These are phyloP conservation scores for Dysphania ambrosioides DNA, from an alignment of 148 eudicot species.

Conservation along the genomic window DNA sequence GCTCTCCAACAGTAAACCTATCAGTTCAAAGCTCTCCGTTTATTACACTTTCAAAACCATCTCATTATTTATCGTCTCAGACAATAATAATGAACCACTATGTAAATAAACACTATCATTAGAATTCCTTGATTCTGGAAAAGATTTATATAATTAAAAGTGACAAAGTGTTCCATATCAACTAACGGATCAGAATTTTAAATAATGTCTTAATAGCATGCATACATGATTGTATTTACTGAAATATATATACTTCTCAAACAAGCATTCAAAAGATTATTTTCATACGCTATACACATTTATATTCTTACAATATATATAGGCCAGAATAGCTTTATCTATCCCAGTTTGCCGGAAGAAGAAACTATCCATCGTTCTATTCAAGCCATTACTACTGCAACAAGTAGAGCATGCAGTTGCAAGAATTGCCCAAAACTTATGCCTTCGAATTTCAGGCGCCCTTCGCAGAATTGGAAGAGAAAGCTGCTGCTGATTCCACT, in stretches of 20 bases:
- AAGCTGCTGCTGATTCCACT: constrained; percentile 31
- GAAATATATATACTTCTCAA: too few species aligned
- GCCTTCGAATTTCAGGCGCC: constrained; percentile 4
- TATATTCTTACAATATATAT: constrained; percentile 12
- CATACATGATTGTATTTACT: constrained; percentile 3
- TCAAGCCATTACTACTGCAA: not conserved
- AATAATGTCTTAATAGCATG: not conserved
- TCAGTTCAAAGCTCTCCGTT: not conserved
- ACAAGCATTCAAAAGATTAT: too few species aligned
- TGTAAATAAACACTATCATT: too few species aligned
- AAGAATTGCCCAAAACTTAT: not conserved
- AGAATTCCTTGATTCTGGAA: too few species aligned
- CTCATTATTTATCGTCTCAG: not conserved
- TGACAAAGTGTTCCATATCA: too few species aligned
- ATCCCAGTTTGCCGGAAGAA: constrained; percentile 22
- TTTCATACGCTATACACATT: not conserved
- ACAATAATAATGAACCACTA: too few species aligned
- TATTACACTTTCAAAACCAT: not conserved
- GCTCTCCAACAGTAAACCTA: constrained; percentile 15
- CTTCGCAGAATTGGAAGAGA: constrained; percentile 27
- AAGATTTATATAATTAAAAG: too few species aligned
- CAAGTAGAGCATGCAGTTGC: constrained; percentile 2
- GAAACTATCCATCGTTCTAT: constrained; percentile 6
- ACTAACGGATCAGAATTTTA: too few species aligned
- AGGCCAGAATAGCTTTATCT: constrained; percentile 25